phyloP scores from a whole-genome alignment of 1,284 basidiomycete genomes.

The Crucibulum parvulum region DNA sequence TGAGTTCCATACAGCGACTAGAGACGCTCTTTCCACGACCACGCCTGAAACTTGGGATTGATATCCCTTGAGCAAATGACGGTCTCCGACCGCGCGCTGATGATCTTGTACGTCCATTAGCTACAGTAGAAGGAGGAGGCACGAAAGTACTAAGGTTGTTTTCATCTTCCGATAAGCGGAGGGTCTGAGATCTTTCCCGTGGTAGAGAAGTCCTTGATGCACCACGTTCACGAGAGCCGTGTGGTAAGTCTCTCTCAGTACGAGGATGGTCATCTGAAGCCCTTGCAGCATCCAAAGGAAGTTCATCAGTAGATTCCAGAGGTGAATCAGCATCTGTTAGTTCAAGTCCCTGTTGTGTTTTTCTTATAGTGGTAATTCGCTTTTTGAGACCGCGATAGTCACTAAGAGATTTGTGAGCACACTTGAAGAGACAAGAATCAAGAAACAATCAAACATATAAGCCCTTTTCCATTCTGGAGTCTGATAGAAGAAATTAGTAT shows the following conservation, averaged over 20 bases:
- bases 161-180: not conserved
- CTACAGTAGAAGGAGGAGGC: not conserved
- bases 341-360: conserved; percentile 39
- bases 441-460: conserved; percentile 65
- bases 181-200: not conserved
- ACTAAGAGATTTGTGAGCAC: conserved; percentile 41
- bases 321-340: conserved; percentile 10
- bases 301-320: conserved; percentile 6
- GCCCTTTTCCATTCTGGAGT: conserved; percentile 84
- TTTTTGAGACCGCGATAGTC: conserved; percentile 80
- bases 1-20: conserved; percentile 17
- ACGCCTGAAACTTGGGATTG: conserved; percentile 1
- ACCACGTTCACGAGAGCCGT: too few species aligned
- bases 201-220: too few species aligned
- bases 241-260: conserved; percentile 10
- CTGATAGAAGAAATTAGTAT: conserved; percentile 39
- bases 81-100: conserved; percentile 7
- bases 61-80: conserved; percentile 1
- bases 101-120: conserved; percentile 11
- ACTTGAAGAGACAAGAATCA: conserved; percentile 1
- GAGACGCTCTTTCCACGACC: conserved; percentile 14
- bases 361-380: conserved; percentile 63
- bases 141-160: too few species aligned
- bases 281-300: not conserved
- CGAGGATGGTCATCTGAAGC: conserved; percentile 4